A percentile compares a stretch with the other conserved stretches of the same genome.
Evolutionary conservation across 495 filamentous ascomycete species (phyloP).

Genomic region (Neurospora sp.): DNA sequence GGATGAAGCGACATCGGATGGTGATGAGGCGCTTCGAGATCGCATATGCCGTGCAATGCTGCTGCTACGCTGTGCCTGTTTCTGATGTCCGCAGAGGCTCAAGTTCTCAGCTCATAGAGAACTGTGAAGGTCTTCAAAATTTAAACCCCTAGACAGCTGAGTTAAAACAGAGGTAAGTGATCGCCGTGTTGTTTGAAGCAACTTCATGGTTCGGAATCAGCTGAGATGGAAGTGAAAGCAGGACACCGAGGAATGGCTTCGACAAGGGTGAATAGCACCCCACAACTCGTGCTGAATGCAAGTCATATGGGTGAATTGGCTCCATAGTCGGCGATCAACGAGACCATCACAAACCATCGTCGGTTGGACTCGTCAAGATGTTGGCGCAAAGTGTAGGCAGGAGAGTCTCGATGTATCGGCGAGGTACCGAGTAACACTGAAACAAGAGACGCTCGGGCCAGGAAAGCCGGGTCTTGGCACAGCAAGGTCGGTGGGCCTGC

Average conservation of each 20-base stretch:
- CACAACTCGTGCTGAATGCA: background rate
- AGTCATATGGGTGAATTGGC: background rate
- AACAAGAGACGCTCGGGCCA: background rate
- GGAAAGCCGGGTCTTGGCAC: background rate
- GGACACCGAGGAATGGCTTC: background rate
- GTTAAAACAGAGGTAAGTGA: background rate
- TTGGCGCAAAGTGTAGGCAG: background rate
- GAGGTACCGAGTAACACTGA: background rate
- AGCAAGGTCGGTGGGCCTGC: constrained; percentile 2
- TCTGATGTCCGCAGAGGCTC: background rate
- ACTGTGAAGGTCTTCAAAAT: background rate
- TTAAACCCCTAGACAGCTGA: background rate
- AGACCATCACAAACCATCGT: background rate
- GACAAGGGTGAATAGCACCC: background rate
- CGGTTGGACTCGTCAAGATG: background rate
- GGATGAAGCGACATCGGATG: background rate
- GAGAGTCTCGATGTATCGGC: background rate
- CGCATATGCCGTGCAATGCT: background rate
- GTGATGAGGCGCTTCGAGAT: background rate
- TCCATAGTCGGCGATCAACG: background rate
- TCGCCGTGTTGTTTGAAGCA: background rate
- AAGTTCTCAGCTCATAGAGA: background rate
- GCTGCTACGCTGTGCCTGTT: background rate
- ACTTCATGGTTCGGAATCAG: background rate
- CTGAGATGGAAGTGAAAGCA: background rate